Percentiles rank a stretch among this genome's conserved stretches.
These are phyloP conservation scores for Cucurbita maxima DNA, from an alignment of 306 rosid genomes.

Conservation along the genomic window DNA sequence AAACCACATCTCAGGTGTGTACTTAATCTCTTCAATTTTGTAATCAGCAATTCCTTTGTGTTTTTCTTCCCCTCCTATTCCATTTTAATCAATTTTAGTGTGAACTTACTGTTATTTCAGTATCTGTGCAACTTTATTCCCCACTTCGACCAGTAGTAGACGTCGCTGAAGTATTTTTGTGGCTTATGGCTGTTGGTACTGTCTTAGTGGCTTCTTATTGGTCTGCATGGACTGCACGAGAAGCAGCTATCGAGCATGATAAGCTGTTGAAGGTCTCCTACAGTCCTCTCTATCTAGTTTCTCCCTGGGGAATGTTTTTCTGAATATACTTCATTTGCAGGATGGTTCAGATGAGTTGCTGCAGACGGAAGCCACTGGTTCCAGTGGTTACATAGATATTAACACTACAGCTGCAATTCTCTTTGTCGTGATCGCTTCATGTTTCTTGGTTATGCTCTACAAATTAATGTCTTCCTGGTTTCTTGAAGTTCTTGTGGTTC, in stretches of 20 bases:
- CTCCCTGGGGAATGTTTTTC: constrained; percentile 4
- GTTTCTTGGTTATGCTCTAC: constrained; percentile 88
- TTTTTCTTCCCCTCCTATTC: background rate
- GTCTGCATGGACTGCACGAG: constrained; percentile 95
- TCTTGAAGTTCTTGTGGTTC: constrained; percentile 81
- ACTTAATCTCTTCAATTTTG: background rate
- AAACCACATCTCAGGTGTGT: constrained; percentile 45
- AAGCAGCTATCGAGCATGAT: constrained; percentile 76
- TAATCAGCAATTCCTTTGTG: background rate
- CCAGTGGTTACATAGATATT: constrained; percentile 64
- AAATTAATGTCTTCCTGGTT: constrained; percentile 86
- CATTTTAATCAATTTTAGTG: background rate
- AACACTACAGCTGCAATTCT: constrained; percentile 69
- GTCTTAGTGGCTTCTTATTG: constrained; percentile 84
- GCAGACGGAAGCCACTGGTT: constrained; percentile 39
- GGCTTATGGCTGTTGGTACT: constrained; percentile 99
- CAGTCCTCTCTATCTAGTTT: constrained; percentile 5
- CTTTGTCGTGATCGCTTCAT: constrained; percentile 80
- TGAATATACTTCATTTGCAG: constrained; percentile 23
- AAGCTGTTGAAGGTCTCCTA: constrained; percentile 70
- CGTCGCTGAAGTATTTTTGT: constrained; percentile 89
- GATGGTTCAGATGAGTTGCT: constrained; percentile 67
- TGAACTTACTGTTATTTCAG: constrained; percentile 27
- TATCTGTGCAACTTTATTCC: constrained; percentile 91
- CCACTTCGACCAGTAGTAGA: constrained; percentile 90